Evolutionary conservation across 495 filamentous ascomycete species (phyloP), one percentile per base, ranked within the genome.

Genomic region (Cercophora scortea): DNA sequence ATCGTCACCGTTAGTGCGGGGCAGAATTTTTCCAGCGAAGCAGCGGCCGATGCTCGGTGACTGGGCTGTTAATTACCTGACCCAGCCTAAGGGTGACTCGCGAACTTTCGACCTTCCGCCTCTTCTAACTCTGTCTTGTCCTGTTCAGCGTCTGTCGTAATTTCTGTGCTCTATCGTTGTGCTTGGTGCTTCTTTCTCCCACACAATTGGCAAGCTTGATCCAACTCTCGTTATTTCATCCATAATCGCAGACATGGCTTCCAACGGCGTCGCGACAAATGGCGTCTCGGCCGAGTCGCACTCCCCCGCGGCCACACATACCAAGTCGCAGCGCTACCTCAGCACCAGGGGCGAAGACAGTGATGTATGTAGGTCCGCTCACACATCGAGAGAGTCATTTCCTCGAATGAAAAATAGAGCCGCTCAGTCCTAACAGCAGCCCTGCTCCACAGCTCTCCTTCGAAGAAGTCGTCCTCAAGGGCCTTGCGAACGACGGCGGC

Each of bases 381-480:
- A 34, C 32, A n/a, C 48, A 25, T 25, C 25, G 25, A 25, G 25
- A 25, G 25, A 25, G 25, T 25, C 25, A 25, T 25, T 25, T 25
- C 25, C 25, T 25, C 25, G 25, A 25, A 45, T 39, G 12, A 33
- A 35, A 41, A 39, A 38, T 2, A 18, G 2, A 32, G 12, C 32
- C 15, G 16, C 25, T 8, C 35, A 15, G 8, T 47, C 34, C 50
- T 57, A 32, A 53, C 49, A 42, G 13, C 3, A n/a, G n/a, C 16
- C 19, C 45, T n/a, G 35, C 8, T 38, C 19, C 15, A 43, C 48
- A 95, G 89, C 77, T 93, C 54, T 89, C 90, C 44, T 97, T 97
- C 65, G 91, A 96, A 68, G 79, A 85, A 19, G 89, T 89, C 38
- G 91, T 96, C 32, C 71, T 97, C 53, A 93, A 96, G 67, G 92